A percentile compares a stretch with the other conserved stretches of the same genome.
phyloP scores from a whole-genome alignment of 164 flowering plant species.

The Houttuynia cordata region DNA sequence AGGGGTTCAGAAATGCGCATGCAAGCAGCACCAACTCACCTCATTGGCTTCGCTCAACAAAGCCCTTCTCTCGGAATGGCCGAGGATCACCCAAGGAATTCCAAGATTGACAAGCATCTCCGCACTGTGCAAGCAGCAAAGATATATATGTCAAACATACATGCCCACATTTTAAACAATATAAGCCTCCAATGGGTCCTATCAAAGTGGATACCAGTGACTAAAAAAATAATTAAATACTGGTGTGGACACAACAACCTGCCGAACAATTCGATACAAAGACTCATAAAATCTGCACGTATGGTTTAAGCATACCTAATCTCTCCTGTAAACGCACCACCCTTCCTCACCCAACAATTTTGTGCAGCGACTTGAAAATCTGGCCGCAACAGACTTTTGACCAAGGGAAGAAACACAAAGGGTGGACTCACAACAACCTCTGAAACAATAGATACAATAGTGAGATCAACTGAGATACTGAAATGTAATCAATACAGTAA shows the following conservation, averaged over 20 bases:
- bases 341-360: slow-evolving; percentile 81
- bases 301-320: slow-evolving; percentile 34
- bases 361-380: slow-evolving; percentile 79
- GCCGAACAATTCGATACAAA: no score
- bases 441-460: slow-evolving; percentile 19
- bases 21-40: slow-evolving; percentile 18
- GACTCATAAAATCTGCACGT: no score
- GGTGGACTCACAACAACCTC: slow-evolving; percentile 89
- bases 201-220: no score
- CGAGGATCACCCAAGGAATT: slow-evolving; percentile 79
- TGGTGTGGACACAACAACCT: no score
- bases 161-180: not conserved
- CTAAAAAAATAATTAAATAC: no score
- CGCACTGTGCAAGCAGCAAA: slow-evolving; percentile 33
- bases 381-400: slow-evolving; percentile 38
- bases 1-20: not conserved
- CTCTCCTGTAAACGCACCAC: slow-evolving; percentile 88
- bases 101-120: slow-evolving; percentile 77
- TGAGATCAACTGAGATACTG: not conserved
- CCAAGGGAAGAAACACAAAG: slow-evolving; percentile 53
- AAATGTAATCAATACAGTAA: no score
- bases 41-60: slow-evolving; percentile 56
- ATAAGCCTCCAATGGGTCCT: not conserved
- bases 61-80: slow-evolving; percentile 74
- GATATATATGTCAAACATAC: not conserved